phyloP scores from a whole-genome alignment of 768 basidiomycete species.

The Suillus hirtellus region DNA sequence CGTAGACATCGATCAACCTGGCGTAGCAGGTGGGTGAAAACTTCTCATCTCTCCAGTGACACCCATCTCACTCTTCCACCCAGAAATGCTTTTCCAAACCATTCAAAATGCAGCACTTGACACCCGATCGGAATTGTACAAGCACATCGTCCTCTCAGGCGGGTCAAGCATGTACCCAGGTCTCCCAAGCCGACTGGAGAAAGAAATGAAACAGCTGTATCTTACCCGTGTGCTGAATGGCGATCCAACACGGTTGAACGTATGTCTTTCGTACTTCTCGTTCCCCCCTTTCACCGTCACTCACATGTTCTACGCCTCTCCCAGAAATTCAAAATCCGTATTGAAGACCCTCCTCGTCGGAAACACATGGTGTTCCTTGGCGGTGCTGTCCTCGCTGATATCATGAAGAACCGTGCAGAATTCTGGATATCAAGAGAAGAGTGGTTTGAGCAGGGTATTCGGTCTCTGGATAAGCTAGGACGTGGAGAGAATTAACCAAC shows the following conservation, averaged over 20 bases:
- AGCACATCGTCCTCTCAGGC: slow-evolving; percentile 96
- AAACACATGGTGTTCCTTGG: slow-evolving; percentile 99
- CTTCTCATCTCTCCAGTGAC: not conserved
- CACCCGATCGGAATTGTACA: slow-evolving; percentile 88
- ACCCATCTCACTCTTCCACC: not conserved
- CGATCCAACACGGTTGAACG: slow-evolving; percentile 82
- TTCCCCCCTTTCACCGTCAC: not conserved
- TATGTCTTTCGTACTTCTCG: slow-evolving; percentile 41
- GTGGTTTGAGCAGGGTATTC: slow-evolving; percentile 89
- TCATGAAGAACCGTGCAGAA: slow-evolving; percentile 92
- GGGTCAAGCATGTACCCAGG: slow-evolving; percentile 99
- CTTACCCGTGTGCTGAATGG: slow-evolving; percentile 85
- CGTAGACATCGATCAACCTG: slow-evolving; percentile 95
- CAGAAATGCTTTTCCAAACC: slow-evolving; percentile 96
- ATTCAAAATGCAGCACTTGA: slow-evolving; percentile 93
- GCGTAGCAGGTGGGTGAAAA: slow-evolving; percentile 86
- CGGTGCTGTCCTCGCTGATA: slow-evolving; percentile 97
- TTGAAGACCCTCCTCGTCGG: slow-evolving; percentile 96
- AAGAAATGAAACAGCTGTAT: slow-evolving; percentile 99
- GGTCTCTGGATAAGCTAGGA: slow-evolving; percentile 83
- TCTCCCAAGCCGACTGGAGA: slow-evolving; percentile 93
- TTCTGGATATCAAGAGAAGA: slow-evolving; percentile 96
- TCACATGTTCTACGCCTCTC: not conserved
- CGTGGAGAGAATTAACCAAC: slow-evolving; percentile 50
- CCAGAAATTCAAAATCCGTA: slow-evolving; percentile 99